Evolutionary conservation across 2,329 filamentous ascomycete species (phyloP).

Genomic region (Calonectria pauciramosa): DNA sequence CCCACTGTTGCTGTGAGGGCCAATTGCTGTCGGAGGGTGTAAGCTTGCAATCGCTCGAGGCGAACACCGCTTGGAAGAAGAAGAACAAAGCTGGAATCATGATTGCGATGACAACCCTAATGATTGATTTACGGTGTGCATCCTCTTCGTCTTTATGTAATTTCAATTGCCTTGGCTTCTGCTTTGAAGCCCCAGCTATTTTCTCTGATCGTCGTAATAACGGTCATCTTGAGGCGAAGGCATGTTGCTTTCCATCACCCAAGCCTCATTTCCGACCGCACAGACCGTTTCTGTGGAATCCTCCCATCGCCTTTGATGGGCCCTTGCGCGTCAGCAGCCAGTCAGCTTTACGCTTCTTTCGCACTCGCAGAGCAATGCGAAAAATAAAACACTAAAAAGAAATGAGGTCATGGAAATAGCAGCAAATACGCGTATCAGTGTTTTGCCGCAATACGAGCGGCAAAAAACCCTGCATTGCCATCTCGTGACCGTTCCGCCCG

Average conservation of each 20-base stretch:
- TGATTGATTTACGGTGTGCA: background rate
- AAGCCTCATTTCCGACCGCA: background rate
- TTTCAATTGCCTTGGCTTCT: background rate
- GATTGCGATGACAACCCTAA: background rate
- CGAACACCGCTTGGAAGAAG: background rate
- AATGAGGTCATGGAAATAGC: background rate
- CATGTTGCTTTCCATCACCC: background rate
- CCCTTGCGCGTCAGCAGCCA: background rate
- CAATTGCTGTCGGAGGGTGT: background rate
- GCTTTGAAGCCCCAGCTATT: background rate
- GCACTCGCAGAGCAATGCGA: background rate
- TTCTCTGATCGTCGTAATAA: background rate
- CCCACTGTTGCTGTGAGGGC: background rate
- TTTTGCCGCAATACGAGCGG: background rate
- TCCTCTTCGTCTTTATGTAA: background rate
- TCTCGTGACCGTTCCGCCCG: background rate
- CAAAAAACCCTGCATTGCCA: background rate
- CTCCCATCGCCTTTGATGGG: background rate
- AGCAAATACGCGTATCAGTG: background rate
- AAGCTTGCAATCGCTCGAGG: background rate
- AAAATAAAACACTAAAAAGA: background rate
- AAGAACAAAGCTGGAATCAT: conserved; percentile 7
- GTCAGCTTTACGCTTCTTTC: background rate
- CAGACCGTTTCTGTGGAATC: background rate
- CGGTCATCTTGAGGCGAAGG: background rate